These are phyloP conservation scores for Macaranga tanarius DNA, from an alignment of 441 rosid species.

Conservation along the genomic window DNA sequence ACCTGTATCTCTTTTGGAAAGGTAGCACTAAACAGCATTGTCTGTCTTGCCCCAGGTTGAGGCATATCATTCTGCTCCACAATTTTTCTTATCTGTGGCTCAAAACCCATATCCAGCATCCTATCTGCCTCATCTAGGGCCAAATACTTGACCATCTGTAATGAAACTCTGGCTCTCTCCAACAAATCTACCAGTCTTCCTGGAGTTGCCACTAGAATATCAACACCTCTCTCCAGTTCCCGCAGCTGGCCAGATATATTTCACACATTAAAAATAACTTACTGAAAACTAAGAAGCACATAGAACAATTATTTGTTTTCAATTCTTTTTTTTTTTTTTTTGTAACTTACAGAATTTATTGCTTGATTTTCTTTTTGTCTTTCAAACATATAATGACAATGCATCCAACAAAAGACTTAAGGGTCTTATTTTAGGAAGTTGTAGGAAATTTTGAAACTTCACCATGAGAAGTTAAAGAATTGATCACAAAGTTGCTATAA, in stretches of 20 bases:
- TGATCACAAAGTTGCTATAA: too few relatives aligned
- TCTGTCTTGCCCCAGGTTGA: constrained; percentile 75
- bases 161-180: constrained; percentile 92
- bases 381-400: neutral
- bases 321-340: neutral
- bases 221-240: constrained; percentile 92
- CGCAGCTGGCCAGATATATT: constrained; percentile 56
- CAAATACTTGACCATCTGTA: constrained; percentile 80
- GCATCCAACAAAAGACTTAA: too few relatives aligned
- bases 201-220: constrained; percentile 96
- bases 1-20: constrained; percentile 98
- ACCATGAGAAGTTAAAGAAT: too few relatives aligned
- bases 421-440: too few relatives aligned
- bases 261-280: constrained; percentile 1
- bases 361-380: neutral
- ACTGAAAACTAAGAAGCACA: constrained; percentile 3
- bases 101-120: constrained; percentile 98
- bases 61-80: constrained; percentile 98
- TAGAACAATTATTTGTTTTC: neutral
- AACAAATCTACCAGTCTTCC: constrained; percentile 90
- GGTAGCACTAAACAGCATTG: constrained; percentile 93
- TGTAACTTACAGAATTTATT: neutral
- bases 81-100: constrained; percentile 94
- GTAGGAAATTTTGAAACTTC: too few relatives aligned
- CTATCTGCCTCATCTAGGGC: constrained; percentile 97